Evolutionary conservation across 495 filamentous ascomycete species (phyloP).

Genomic region (Penicillium angulare): DNA sequence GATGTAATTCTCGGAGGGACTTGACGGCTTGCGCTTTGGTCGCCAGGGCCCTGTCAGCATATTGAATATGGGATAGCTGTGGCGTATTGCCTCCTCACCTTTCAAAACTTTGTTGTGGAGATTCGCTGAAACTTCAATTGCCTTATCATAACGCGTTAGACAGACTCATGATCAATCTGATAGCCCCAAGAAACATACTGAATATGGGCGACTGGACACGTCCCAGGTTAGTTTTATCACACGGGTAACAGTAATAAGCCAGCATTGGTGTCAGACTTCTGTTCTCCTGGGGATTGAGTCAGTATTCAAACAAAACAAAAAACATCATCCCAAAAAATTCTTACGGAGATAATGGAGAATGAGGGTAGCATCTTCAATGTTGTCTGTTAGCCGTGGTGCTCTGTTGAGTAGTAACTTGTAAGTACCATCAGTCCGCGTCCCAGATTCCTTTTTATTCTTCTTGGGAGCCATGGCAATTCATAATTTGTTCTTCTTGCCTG

Average conservation of each 20-base stretch:
- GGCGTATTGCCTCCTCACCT: slow-evolving; percentile 27
- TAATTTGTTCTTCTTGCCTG: no score
- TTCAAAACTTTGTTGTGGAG: slow-evolving; percentile 69
- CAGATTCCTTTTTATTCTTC: slow-evolving; percentile 49
- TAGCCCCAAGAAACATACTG: slow-evolving; percentile 32
- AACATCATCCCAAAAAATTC: slow-evolving; percentile 14
- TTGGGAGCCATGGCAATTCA: not conserved
- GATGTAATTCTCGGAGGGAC: slow-evolving; percentile 60
- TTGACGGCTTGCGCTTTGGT: slow-evolving; percentile 55
- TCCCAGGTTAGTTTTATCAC: not conserved
- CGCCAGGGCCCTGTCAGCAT: slow-evolving; percentile 17
- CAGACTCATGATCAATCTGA: not conserved
- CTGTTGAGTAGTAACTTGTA: no score
- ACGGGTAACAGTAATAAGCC: not conserved
- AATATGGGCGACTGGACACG: slow-evolving; percentile 55
- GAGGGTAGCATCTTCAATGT: slow-evolving; percentile 28
- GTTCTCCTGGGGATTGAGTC: slow-evolving; percentile 41
- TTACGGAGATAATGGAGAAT: slow-evolving; percentile 60
- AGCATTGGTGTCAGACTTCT: slow-evolving; percentile 46
- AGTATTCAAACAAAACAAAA: no score
- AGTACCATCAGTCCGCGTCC: slow-evolving; percentile 40
- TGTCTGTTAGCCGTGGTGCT: slow-evolving; percentile 15
- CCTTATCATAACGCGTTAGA: slow-evolving; percentile 32
- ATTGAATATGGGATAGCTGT: not conserved
- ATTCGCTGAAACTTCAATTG: slow-evolving; percentile 64